Evolutionary conservation across 176 grass and related monocot species (phyloP).

Genomic region (Triticum monococcum): DNA sequence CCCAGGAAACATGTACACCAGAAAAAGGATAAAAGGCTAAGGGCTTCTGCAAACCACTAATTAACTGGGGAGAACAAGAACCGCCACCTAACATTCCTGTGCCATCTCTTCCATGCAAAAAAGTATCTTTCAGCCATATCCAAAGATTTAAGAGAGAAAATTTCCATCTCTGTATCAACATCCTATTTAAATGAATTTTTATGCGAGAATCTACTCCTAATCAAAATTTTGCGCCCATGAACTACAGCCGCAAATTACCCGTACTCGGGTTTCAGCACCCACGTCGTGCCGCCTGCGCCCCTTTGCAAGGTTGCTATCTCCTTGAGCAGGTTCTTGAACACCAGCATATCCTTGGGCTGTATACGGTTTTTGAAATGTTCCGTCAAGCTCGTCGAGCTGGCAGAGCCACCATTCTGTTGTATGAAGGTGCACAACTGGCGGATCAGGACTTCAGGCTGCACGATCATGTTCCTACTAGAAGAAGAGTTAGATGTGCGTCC

Average conservation of each 20-base stretch:
- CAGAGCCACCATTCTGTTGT: slow-evolving; percentile 54
- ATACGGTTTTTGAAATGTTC: slow-evolving; percentile 75
- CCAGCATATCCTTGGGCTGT: slow-evolving; percentile 60
- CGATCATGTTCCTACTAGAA: slow-evolving; percentile 39
- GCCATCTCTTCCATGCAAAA: slow-evolving; percentile 8
- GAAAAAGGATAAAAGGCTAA: background rate
- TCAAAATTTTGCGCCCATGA: background rate
- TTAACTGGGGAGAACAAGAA: background rate
- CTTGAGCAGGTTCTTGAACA: slow-evolving; percentile 86
- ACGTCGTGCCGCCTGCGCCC: slow-evolving; percentile 42
- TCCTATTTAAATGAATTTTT: background rate
- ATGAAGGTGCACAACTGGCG: slow-evolving; percentile 81
- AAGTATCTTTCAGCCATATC: background rate
- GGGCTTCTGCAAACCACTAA: background rate
- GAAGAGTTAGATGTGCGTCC: slow-evolving; percentile 14
- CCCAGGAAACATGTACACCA: background rate
- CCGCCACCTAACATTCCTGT: background rate
- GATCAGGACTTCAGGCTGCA: slow-evolving; percentile 75
- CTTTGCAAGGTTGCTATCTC: slow-evolving; percentile 76
- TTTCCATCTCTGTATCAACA: background rate
- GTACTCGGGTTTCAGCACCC: slow-evolving; percentile 78
- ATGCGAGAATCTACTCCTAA: background rate
- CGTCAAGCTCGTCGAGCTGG: slow-evolving; percentile 61
- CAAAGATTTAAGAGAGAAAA: background rate
- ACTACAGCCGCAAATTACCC: slow-evolving; percentile 33